Percentiles rank a stretch among this genome's conserved stretches.
These are phyloP conservation scores for Mycena vulgaris DNA, from an alignment of 768 basidiomycete species.

Conservation along the genomic window DNA sequence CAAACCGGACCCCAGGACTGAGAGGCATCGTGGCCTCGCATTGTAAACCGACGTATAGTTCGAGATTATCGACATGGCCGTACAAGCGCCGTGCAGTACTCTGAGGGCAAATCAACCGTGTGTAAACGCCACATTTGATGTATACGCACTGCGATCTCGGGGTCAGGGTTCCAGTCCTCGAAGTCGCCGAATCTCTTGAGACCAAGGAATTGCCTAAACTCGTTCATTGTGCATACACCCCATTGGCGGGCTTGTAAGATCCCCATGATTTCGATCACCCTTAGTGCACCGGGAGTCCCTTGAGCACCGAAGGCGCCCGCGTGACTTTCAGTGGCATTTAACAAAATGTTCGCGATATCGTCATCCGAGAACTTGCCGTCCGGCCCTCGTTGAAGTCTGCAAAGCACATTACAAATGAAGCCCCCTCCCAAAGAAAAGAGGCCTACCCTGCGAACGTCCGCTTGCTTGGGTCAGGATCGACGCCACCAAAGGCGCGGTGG, in stretches of 20 bases:
- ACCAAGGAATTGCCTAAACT: conserved; percentile 66
- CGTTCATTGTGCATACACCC: conserved; percentile 71
- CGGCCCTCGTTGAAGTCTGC: conserved; percentile 54
- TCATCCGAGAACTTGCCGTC: conserved; percentile 66
- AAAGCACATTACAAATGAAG: background rate
- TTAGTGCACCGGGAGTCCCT: conserved; percentile 60
- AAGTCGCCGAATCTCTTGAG: conserved; percentile 62
- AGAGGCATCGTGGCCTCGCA: conserved; percentile 69
- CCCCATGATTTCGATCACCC: conserved; percentile 68
- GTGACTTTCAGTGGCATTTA: conserved; percentile 59
- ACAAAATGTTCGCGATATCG: conserved; percentile 63
- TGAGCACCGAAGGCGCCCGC: conserved; percentile 66
- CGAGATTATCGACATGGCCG: conserved; percentile 54
- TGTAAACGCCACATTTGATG: no score
- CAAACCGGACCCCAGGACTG: conserved; percentile 66
- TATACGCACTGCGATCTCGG: conserved; percentile 56
- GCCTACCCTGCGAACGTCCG: conserved; percentile 64
- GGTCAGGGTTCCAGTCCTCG: conserved; percentile 67
- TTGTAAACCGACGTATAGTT: conserved; percentile 53
- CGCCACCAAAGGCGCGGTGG: conserved; percentile 24
- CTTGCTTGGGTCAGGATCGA: conserved; percentile 45
- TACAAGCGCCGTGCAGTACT: conserved; percentile 50
- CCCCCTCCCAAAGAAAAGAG: background rate
- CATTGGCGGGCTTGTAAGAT: conserved; percentile 68
- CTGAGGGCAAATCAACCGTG: conserved; percentile 4